phyloP scores from a whole-genome alignment of 192 early-diverging fungal genomes.

The Dissophora ornata region DNA sequence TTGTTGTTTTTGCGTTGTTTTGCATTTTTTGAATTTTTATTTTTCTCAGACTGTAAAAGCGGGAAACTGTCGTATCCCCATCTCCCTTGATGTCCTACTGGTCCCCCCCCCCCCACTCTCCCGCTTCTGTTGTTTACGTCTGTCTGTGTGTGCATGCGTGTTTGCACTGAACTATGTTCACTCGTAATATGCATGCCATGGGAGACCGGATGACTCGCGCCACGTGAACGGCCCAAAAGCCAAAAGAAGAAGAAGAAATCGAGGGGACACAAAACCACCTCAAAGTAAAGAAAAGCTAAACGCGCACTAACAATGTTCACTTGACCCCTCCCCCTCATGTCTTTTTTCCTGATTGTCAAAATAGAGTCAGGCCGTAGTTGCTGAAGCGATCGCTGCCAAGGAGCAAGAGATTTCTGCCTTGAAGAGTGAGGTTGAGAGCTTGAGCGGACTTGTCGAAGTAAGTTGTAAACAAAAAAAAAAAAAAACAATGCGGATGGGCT shows the following conservation, averaged over 20 bases:
- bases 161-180: too few relatives aligned
- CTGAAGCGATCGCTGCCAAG: slow-evolving; percentile 48
- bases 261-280: slow-evolving; percentile 4
- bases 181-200: slow-evolving; percentile 8
- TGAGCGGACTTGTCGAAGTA: slow-evolving; percentile 52
- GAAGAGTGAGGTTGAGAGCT: slow-evolving; percentile 46
- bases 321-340: background rate
- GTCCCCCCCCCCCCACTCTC: background rate
- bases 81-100: background rate
- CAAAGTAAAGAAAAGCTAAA: background rate
- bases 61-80: background rate
- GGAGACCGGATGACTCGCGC: background rate
- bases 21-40: slow-evolving; percentile 9
- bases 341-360: background rate
- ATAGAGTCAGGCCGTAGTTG: slow-evolving; percentile 47
- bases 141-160: background rate
- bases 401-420: slow-evolving; percentile 39
- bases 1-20: background rate
- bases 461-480: background rate
- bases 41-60: slow-evolving; percentile 2
- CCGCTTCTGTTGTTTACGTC: slow-evolving; percentile 2
- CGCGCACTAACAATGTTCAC: too few relatives aligned
- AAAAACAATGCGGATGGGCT: slow-evolving; percentile 1
- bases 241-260: background rate
- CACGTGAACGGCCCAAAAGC: slow-evolving; percentile 12